Conservation (phyloP, 1,139 yeast species). For the Yamadazyma conglobata region DNA sequence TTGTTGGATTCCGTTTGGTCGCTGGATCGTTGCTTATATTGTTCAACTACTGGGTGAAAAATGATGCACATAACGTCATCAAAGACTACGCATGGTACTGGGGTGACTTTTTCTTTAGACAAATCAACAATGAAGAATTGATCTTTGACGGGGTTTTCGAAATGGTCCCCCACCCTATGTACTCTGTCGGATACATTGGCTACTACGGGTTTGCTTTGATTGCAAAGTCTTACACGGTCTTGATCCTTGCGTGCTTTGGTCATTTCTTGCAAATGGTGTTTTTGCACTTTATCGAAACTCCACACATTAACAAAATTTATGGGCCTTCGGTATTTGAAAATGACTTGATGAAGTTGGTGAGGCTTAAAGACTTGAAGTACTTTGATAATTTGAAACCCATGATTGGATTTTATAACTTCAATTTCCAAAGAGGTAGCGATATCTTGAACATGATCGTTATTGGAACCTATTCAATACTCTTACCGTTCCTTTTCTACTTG, state of each 20-base stretch:
- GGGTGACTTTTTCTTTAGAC: constrained; percentile 90
- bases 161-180: constrained; percentile 93
- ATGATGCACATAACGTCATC: constrained; percentile 85
- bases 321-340: constrained; percentile 42
- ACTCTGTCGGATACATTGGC: constrained; percentile 85
- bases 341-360: constrained; percentile 33
- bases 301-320: constrained; percentile 83
- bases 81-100: constrained; percentile 95
- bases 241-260: constrained; percentile 69
- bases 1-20: constrained; percentile 34
- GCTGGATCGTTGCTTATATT: constrained; percentile 51
- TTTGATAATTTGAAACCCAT: constrained; percentile 57
- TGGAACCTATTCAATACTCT: constrained; percentile 38
- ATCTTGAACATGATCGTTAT: constrained; percentile 51
- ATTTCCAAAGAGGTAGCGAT: constrained; percentile 64
- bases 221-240: constrained; percentile 70
- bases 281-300: constrained; percentile 75
- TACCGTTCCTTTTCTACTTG: constrained; percentile 44
- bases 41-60: constrained; percentile 82
- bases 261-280: constrained; percentile 80
- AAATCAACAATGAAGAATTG: constrained; percentile 68
- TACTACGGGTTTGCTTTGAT: constrained; percentile 82
- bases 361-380: constrained; percentile 42
- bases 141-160: constrained; percentile 90
- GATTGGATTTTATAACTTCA: constrained; percentile 62